These are phyloP conservation scores for Apiospora phragmitis DNA, from an alignment of 2,329 filamentous ascomycete species.

Conservation along the genomic window DNA sequence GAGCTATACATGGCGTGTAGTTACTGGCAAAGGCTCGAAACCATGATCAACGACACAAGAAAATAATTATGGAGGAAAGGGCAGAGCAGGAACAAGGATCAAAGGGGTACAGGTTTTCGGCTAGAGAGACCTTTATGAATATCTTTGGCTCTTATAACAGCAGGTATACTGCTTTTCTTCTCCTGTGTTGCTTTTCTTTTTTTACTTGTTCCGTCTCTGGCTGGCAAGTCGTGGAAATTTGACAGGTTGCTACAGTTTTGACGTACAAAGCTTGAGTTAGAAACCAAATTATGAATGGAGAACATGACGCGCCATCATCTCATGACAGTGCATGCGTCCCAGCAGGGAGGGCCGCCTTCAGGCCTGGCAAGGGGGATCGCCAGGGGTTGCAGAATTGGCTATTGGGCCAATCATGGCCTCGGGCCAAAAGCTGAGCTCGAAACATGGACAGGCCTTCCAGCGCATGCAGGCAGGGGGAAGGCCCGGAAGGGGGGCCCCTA, in stretches of 20 bases:
- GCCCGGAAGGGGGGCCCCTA: neutral
- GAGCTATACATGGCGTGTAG: constrained; percentile 10
- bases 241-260: neutral
- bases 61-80: neutral
- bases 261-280: neutral
- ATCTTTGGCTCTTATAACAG: neutral
- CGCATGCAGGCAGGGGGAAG: neutral
- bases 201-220: neutral
- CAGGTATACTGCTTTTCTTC: neutral
- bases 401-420: neutral
- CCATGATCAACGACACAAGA: neutral
- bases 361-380: neutral
- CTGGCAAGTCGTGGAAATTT: neutral
- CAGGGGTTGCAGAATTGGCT: neutral
- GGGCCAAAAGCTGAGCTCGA: neutral
- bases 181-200: neutral
- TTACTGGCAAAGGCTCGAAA: constrained; percentile 1
- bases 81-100: neutral
- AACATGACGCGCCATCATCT: constrained; percentile 5
- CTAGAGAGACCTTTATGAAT: neutral
- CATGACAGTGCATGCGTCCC: neutral
- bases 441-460: constrained; percentile 1
- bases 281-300: neutral
- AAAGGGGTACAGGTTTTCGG: neutral
- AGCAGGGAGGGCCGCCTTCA: neutral